A percentile compares a stretch with the other conserved stretches of the same genome.
Evolutionary conservation across 2,329 filamentous ascomycete species (phyloP).

Genomic region (Grosmannia clavigera): DNA sequence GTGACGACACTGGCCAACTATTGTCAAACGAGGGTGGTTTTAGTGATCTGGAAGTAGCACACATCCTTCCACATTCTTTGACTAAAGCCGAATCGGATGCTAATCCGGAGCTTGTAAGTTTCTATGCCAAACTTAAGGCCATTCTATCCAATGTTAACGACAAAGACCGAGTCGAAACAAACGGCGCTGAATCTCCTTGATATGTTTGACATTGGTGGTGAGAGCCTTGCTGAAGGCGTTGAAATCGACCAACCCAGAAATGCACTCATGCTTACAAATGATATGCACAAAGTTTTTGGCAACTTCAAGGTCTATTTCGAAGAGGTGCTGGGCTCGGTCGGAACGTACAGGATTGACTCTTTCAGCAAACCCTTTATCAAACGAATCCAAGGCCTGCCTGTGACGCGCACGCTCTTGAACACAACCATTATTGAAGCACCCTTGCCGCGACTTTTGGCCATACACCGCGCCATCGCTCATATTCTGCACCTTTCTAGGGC

Average conservation of each 20-base stretch:
- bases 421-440: not conserved
- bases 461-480: not conserved
- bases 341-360: too few species aligned
- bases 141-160: too few species aligned
- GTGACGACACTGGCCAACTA: not conserved
- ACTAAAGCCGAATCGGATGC: not conserved
- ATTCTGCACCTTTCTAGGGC: not conserved
- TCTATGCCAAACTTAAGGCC: too few species aligned
- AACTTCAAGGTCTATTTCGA: not conserved
- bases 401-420: not conserved
- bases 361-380: too few species aligned
- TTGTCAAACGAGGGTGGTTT: not conserved
- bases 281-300: not conserved
- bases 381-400: too few species aligned
- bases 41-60: not conserved
- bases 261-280: not conserved
- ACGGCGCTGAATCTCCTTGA: not conserved
- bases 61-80: not conserved
- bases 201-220: not conserved
- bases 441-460: not conserved
- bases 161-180: too few species aligned
- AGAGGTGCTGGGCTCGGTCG: not conserved
- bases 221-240: not conserved
- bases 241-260: not conserved
- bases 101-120: too few species aligned